A percentile compares a stretch with the other conserved stretches of the same genome.
Conservation (phyloP, 1,284 basidiomycete species). For the Pseudozyma thailandica region DNA sequence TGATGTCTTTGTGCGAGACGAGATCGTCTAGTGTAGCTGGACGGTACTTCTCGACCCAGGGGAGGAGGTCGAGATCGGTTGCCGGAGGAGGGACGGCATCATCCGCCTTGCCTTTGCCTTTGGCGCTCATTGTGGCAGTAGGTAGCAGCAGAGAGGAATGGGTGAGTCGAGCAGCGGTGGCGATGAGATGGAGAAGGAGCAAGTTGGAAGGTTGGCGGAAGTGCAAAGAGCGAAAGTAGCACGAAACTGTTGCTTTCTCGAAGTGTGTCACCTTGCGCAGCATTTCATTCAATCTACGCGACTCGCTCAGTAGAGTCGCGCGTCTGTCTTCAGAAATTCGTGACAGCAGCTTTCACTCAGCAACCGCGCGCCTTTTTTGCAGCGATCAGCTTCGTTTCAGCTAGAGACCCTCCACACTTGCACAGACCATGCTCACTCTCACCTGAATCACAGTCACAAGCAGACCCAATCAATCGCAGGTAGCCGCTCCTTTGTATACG, state of each 20-base stretch:
- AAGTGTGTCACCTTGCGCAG: slow-evolving; percentile 4
- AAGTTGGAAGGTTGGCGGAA: background rate
- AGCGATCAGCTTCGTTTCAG: background rate
- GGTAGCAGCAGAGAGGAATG: background rate
- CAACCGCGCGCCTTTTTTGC: background rate
- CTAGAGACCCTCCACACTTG: background rate
- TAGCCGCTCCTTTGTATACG: background rate
- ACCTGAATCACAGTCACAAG: background rate
- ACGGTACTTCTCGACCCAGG: slow-evolving; percentile 67
- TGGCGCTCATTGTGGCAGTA: slow-evolving; percentile 20
- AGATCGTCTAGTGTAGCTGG: slow-evolving; percentile 64
- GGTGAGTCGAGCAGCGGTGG: background rate
- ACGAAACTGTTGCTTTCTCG: slow-evolving; percentile 34
- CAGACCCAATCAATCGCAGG: background rate
- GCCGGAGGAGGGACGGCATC: slow-evolving; percentile 17
- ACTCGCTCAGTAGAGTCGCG: background rate
- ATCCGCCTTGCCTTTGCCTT: slow-evolving; percentile 46
- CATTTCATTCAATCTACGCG: slow-evolving; percentile 29
- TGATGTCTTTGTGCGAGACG: slow-evolving; percentile 66
- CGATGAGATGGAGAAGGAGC: slow-evolving; percentile 4
- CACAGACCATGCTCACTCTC: background rate
- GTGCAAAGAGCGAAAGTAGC: background rate
- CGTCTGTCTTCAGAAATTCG: background rate
- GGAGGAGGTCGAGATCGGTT: slow-evolving; percentile 38
- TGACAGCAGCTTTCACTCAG: background rate